A percentile compares a stretch with the other conserved stretches of the same genome.
Evolutionary conservation across 106 monocot species (phyloP).

Genomic region (Allium sativum): DNA sequence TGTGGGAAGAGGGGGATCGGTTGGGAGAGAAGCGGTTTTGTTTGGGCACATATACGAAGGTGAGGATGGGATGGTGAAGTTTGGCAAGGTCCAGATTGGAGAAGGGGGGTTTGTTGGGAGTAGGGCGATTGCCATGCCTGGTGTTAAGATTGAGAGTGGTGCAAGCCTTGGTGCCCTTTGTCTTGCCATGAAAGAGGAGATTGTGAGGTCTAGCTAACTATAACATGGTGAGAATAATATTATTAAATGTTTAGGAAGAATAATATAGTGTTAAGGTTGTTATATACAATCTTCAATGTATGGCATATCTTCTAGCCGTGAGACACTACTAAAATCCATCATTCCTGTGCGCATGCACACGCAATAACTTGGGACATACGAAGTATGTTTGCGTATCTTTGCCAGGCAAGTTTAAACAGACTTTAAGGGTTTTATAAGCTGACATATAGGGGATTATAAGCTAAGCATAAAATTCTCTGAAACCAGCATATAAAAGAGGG

Average conservation of each 20-base stretch:
- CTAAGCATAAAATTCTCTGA: too few species aligned
- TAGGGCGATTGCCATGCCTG: constrained; percentile 40
- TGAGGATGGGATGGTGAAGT: constrained; percentile 37
- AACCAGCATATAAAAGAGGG: too few species aligned
- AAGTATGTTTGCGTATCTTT: too few species aligned
- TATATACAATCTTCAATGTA: too few species aligned
- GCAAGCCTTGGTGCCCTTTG: constrained; percentile 25
- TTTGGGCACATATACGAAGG: constrained; percentile 44
- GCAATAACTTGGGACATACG: too few species aligned
- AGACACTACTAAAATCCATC: too few species aligned
- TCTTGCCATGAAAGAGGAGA: constrained; percentile 45
- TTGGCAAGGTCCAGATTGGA: constrained; percentile 24
- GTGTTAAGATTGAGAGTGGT: constrained; percentile 27
- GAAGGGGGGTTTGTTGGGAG: constrained; percentile 37
- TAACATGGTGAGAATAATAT: background rate
- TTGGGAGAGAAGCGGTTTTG: constrained; percentile 28
- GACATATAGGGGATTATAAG: too few species aligned
- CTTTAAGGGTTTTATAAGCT: too few species aligned
- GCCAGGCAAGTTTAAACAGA: too few species aligned
- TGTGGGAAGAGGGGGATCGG: constrained; percentile 17
- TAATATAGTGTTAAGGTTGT: too few species aligned
- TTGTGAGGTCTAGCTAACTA: constrained; percentile 14
- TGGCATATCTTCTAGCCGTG: too few species aligned
- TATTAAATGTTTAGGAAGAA: background rate
- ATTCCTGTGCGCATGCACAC: too few species aligned